Conservation (phyloP, 23 red algal species). For the Gracilaria vermiculophylla region DNA sequence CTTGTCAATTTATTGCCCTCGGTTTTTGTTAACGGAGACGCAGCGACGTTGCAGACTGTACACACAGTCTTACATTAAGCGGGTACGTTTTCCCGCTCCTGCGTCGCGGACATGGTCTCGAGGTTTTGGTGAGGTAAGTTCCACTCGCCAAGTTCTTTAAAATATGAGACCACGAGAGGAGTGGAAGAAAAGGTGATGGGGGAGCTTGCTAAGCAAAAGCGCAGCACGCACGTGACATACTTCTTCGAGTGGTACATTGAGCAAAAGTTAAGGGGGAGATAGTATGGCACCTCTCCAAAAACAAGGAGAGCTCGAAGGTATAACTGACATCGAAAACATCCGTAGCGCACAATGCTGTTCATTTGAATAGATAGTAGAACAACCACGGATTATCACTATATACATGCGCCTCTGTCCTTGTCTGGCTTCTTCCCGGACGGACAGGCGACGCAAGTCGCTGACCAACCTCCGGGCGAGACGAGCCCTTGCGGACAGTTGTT, state of each 20-base stretch:
- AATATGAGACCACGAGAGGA: too few relatives aligned
- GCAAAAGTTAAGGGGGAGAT: too few relatives aligned
- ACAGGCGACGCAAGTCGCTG: slow-evolving; percentile 1
- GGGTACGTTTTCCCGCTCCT: too few relatives aligned
- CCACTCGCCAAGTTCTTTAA: too few relatives aligned
- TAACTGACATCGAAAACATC: slow-evolving; percentile 8
- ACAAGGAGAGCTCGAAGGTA: background rate
- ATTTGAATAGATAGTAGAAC: background rate
- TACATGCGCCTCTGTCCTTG: background rate
- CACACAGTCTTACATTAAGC: too few relatives aligned
- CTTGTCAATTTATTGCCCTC: too few relatives aligned
- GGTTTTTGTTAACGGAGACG: too few relatives aligned
- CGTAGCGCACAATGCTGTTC: background rate
- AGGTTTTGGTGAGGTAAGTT: too few relatives aligned
- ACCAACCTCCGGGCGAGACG: slow-evolving; percentile 1
- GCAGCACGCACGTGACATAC: background rate
- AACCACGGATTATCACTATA: background rate
- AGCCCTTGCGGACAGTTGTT: background rate
- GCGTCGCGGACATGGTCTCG: too few relatives aligned
- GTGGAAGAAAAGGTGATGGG: background rate
- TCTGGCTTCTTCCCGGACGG: background rate
- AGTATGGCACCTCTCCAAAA: too few relatives aligned
- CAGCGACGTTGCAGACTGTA: too few relatives aligned
- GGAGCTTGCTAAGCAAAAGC: background rate
- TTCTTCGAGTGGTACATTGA: background rate